A percentile compares a stretch with the other conserved stretches of the same genome.
Conservation (phyloP, 306 rosid genomes). For the Cajanus cajan region DNA sequence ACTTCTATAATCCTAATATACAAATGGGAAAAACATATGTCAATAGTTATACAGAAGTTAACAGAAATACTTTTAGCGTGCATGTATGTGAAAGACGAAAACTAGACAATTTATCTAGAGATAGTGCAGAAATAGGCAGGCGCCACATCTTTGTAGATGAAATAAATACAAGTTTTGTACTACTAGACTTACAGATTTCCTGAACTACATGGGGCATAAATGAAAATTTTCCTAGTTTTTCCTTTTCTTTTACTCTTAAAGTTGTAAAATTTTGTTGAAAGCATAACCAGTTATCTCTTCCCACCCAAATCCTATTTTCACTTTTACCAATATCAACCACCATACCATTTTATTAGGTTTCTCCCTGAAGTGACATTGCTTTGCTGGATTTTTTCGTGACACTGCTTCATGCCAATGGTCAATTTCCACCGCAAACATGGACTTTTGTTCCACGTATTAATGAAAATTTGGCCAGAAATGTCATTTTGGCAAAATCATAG, state of each 20-base stretch:
- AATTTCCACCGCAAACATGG: neutral
- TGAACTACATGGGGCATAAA: neutral
- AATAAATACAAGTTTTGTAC: conserved; percentile 1
- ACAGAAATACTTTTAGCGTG: neutral
- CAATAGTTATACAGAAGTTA: neutral
- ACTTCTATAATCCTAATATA: neutral
- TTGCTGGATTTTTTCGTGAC: conserved; percentile 6
- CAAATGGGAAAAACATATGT: neutral
- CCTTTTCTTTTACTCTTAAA: neutral
- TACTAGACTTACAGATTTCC: conserved; percentile 4
- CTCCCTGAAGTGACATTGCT: neutral
- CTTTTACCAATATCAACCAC: neutral
- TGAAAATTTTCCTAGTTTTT: neutral
- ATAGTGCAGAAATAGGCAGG: neutral
- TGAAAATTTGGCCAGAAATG: neutral
- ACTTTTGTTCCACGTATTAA: neutral
- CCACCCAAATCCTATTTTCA: neutral
- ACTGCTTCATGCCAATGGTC: neutral
- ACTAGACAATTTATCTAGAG: neutral
- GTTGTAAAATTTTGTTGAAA: neutral
- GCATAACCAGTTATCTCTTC: neutral
- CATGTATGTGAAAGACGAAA: neutral
- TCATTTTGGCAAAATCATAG: neutral
- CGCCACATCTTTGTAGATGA: neutral
- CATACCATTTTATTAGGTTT: neutral